Evolutionary conservation across 306 rosid genomes (phyloP).

Genomic region (Adenanthera pavonina): DNA sequence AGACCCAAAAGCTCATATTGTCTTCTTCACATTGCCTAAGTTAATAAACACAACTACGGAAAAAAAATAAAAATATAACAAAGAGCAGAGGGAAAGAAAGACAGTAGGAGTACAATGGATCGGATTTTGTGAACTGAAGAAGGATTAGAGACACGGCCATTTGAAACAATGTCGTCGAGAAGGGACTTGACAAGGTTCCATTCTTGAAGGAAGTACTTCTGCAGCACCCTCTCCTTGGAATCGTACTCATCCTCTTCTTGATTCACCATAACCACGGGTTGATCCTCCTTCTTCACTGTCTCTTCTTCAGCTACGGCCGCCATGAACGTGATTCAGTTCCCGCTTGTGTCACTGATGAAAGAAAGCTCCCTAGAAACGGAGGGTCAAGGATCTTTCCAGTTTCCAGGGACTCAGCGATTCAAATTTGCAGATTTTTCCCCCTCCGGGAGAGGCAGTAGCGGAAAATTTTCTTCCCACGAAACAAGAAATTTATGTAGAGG

Average conservation of each 20-base stretch:
- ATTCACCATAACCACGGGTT: slow-evolving; percentile 24
- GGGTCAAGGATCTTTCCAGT: neutral
- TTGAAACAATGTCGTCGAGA: slow-evolving; percentile 72
- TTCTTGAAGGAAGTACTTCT: slow-evolving; percentile 92
- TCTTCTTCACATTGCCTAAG: neutral
- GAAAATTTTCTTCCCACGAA: neutral
- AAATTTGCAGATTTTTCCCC: neutral
- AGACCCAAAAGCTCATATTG: neutral
- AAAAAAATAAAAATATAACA: neutral
- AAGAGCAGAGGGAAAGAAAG: neutral
- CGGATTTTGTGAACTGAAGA: slow-evolving; percentile 75
- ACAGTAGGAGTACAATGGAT: slow-evolving; percentile 69
- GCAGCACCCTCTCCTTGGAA: slow-evolving; percentile 78
- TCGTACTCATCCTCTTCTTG: slow-evolving; percentile 81
- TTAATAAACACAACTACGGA: neutral
- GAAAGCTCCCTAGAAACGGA: neutral
- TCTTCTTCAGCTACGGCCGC: slow-evolving; percentile 26
- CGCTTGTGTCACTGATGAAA: slow-evolving; percentile 1
- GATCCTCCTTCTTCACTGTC: slow-evolving; percentile 41
- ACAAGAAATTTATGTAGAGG: too few relatives aligned
- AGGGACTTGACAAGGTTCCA: slow-evolving; percentile 85
- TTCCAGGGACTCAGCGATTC: neutral
- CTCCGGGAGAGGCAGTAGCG: too few relatives aligned
- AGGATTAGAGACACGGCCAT: slow-evolving; percentile 62
- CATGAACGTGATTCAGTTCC: slow-evolving; percentile 36